Evolutionary conservation across 192 early-diverging fungal genomes (phyloP), one percentile per base, ranked within the genome.

Genomic region (Mortierella alpina): DNA sequence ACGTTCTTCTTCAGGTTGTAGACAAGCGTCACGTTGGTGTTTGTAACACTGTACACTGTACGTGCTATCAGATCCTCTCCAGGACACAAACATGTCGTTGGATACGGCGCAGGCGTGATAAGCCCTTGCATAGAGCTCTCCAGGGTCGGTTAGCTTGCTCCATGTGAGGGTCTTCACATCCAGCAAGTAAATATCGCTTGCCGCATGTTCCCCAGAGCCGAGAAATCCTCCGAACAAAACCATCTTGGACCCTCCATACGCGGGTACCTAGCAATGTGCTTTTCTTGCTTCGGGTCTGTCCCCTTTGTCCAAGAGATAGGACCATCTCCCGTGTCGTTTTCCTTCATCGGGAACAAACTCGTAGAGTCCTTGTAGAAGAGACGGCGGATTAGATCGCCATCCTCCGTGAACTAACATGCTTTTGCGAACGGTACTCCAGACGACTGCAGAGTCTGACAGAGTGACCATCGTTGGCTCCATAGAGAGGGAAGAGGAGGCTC

Each of bases 51-150:
- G n/a, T n/a, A n/a, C n/a, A n/a, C n/a, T n/a, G 17, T 39, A 51
- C 31, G 15, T 45, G 10, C 42, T 42, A 6, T 63, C 2, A 13
- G 58, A 31, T 52, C 70, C 70, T 15, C 70, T 60, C 70, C 70
- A 72, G 52, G 61, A 40, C 6, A 72, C 45, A 20, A 72, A 72
- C 14, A 56, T 48, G 59, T 72, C 70, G 5, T 63, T 63, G 18
- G 53, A 48, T 14, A 63, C 61, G 18, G 60, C 70, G 17, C 70
- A 72, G 12, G 61, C 42, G 1, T 17, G 15, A 11, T 22, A 41
- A 17, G 45, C 44, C 4, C 70, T 59, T 0, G 60, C 70, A 15
- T 42, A n/a, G 13, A 44, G 6, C 20, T 40, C 6, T 2, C 52
- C 60, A 49, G 51, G 60, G 48, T 62, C 52, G 5, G 42, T 6